These are phyloP conservation scores for Candida gorgasii DNA, from an alignment of 805 yeast genomes.

Conservation along the genomic window DNA sequence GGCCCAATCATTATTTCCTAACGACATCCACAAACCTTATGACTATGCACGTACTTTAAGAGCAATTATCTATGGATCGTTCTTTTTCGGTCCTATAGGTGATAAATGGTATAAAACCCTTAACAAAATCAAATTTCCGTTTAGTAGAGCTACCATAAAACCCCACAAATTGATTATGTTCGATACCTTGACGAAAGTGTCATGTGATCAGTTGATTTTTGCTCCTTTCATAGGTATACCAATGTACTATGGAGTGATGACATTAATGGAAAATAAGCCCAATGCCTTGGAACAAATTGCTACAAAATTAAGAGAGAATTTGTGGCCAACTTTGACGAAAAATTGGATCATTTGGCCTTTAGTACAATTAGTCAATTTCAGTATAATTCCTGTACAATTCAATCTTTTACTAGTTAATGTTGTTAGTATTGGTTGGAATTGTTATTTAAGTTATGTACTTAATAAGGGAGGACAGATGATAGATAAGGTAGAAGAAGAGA, in stretches of 20 bases:
- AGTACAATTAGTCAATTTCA: constrained; percentile 78
- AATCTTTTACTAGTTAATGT: constrained; percentile 69
- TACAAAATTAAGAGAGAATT: constrained; percentile 48
- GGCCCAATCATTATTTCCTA: constrained; percentile 58
- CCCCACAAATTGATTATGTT: constrained; percentile 1
- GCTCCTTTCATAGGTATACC: constrained; percentile 78
- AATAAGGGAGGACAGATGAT: neutral
- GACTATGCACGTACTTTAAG: constrained; percentile 60
- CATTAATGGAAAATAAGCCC: constrained; percentile 57
- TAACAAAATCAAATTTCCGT: constrained; percentile 30
- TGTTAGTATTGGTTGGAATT: constrained; percentile 81
- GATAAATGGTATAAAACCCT: constrained; percentile 67
- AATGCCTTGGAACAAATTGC: constrained; percentile 40
- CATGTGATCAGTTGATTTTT: constrained; percentile 70
- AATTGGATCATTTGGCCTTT: constrained; percentile 93
- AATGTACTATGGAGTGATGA: constrained; percentile 66
- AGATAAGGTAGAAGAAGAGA: neutral
- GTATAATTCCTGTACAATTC: constrained; percentile 69
- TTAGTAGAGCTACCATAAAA: neutral
- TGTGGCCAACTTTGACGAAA: constrained; percentile 65
- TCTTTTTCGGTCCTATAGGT: constrained; percentile 75
- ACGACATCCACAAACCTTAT: constrained; percentile 24
- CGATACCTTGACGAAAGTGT: constrained; percentile 46
- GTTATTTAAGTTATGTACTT: constrained; percentile 56
- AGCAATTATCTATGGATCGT: constrained; percentile 69